A percentile compares a stretch with the other conserved stretches of the same genome.
These are phyloP conservation scores for Cenchrus fungigraminus DNA, from an alignment of 176 grass and related monocot species.

Conservation along the genomic window DNA sequence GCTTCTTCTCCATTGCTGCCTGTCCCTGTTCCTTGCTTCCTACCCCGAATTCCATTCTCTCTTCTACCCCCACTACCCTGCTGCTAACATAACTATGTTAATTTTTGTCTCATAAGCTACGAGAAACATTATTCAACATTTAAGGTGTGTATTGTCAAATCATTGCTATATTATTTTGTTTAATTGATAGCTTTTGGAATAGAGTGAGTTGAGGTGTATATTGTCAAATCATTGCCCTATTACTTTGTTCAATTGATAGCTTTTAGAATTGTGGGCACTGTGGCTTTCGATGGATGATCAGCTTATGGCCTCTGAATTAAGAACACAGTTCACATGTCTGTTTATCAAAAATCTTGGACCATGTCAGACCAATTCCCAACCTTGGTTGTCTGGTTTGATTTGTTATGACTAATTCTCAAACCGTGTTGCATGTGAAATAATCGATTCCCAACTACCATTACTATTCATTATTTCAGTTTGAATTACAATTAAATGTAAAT, in stretches of 20 bases:
- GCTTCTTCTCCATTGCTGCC: no score
- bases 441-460: background rate
- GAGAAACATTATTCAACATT: background rate
- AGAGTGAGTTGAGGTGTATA: no score
- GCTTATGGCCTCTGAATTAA: background rate
- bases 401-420: no score
- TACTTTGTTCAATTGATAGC: slow-evolving; percentile 1
- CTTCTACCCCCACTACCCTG: no score
- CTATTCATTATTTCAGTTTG: background rate
- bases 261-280: background rate
- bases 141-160: no score
- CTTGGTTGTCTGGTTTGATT: no score
- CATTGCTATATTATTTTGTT: background rate
- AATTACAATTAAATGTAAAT: background rate
- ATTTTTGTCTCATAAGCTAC: slow-evolving; percentile 6
- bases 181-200: background rate
- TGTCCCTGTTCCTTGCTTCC: no score
- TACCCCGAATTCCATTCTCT: no score
- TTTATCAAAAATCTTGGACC: background rate
- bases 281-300: background rate
- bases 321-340: background rate
- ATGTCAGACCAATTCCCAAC: background rate
- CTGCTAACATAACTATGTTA: background rate
- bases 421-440: no score
- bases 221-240: no score